Conservation (phyloP, 352 stramenopile genomes). For the Ophiocytium majus region DNA sequence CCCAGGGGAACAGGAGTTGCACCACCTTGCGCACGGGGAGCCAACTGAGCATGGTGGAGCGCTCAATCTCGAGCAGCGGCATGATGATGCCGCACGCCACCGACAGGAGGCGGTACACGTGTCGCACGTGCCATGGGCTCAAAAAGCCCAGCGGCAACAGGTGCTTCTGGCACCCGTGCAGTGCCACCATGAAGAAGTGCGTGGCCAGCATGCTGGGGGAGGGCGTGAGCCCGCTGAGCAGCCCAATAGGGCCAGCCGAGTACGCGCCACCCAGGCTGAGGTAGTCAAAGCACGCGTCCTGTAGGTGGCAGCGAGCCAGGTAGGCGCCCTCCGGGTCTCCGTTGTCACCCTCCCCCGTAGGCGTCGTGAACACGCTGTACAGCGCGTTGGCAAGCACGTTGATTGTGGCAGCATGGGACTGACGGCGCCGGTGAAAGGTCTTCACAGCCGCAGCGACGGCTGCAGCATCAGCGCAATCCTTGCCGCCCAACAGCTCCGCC, state of each 20-base stretch:
- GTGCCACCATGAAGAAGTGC: conserved; percentile 64
- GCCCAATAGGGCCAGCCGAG: conserved; percentile 60
- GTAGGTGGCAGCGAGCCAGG: conserved; percentile 52
- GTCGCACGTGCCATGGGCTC: conserved; percentile 13
- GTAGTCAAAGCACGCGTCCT: conserved; percentile 63
- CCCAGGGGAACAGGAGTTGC: conserved; percentile 63
- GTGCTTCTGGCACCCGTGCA: conserved; percentile 51
- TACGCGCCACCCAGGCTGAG: conserved; percentile 60
- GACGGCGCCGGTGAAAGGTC: conserved; percentile 44
- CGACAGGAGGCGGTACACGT: conserved; percentile 58
- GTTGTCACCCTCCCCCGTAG: conserved; percentile 13
- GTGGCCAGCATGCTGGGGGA: conserved; percentile 56
- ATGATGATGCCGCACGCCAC: conserved; percentile 63
- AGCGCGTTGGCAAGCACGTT: conserved; percentile 65
- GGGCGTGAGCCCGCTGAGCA: conserved; percentile 62
- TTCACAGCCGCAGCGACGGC: conserved; percentile 41
- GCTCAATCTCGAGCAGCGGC: conserved; percentile 59
- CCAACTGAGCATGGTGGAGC: conserved; percentile 59
- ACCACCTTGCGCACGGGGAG: conserved; percentile 55
- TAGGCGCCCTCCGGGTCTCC: neutral
- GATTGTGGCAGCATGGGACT: conserved; percentile 60
- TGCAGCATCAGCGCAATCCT: conserved; percentile 38
- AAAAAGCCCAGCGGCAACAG: conserved; percentile 56
- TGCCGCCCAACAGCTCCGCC: conserved; percentile 47
- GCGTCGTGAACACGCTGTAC: conserved; percentile 57